Base-by-base conservation (phyloP, 345 rosid species). In the Erucastrum elatum region DNA sequence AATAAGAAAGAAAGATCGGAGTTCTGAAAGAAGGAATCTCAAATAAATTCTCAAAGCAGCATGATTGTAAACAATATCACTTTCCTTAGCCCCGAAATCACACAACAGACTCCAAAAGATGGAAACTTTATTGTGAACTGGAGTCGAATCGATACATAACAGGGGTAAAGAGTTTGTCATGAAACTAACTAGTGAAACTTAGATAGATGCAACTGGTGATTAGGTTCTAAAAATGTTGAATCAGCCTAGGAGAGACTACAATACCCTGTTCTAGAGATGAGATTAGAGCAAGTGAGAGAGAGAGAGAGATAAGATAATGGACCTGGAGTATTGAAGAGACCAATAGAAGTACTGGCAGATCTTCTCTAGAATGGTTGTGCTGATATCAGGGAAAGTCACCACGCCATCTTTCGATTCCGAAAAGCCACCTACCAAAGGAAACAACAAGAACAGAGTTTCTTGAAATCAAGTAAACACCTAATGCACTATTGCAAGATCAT, bases 311-410 rank as follows among this genome's bases (percentile, higher is more conserved):
- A n/a, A 70, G 76, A 44, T 66, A 62, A 70, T 26, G 69, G 29
- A 87, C 98, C 88, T 93, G 55, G 96, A 88, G 68, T 87, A 93
- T 77, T 90, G 94, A 75, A 90, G 90, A 75, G 93, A 89, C 98
- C 96, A 93, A 66, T 93, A 86, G 70, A 93, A 93, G 77, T 90
- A 93, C 63, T 93, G 91, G 74, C 98, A 93, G 60, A 93, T 90
- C 89, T 93, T 93, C 90, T 93, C 96, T 4, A 93, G 85, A 77
- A 93, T 88, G 4, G 90, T 79, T n/a, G n/a, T n/a, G n/a, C n/a
- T n/a, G n/a, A n/a, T n/a, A n/a, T n/a, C n/a, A n/a, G n/a, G n/a
- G n/a, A n/a, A n/a, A n/a, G n/a, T n/a, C n/a, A n/a, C n/a, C n/a
- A n/a, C n/a, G n/a, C n/a, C n/a, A n/a, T n/a, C n/a, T n/a, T n/a